Evolutionary conservation across 2,329 filamentous ascomycete genomes (phyloP).

Genomic region (Botrytis aclada): DNA sequence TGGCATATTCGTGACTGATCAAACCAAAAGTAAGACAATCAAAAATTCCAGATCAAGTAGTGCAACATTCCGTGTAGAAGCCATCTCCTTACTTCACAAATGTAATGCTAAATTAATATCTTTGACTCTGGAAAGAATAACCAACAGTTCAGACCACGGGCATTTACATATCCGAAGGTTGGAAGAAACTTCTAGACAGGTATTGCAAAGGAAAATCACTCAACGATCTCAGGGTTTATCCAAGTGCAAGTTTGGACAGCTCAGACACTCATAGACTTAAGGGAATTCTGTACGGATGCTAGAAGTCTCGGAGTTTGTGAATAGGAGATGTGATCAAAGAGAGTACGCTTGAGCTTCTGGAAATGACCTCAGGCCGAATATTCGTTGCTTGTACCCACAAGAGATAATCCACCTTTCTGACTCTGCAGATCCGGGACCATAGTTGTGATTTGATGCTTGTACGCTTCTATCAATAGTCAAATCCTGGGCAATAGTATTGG

Average conservation of each 20-base stretch:
- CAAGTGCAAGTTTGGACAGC: neutral
- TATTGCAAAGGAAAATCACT: neutral
- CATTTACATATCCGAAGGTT: neutral
- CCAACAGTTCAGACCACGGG: too few relatives aligned
- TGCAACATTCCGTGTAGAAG: neutral
- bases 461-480: slow-evolving; percentile 9
- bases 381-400: neutral
- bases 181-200: neutral
- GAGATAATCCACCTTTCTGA: neutral
- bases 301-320: neutral
- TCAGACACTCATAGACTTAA: neutral
- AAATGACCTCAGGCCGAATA: neutral
- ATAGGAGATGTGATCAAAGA: neutral
- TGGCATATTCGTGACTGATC: neutral
- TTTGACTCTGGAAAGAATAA: neutral
- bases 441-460: neutral
- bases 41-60: neutral
- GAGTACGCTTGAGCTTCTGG: neutral
- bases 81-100: neutral
- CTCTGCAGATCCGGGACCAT: neutral
- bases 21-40: neutral
- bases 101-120: neutral
- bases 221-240: neutral
- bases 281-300: too few relatives aligned
- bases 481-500: neutral